Evolutionary conservation across 2,329 filamentous ascomycete species (phyloP).

Genomic region (Neocatenulostroma microsporum): DNA sequence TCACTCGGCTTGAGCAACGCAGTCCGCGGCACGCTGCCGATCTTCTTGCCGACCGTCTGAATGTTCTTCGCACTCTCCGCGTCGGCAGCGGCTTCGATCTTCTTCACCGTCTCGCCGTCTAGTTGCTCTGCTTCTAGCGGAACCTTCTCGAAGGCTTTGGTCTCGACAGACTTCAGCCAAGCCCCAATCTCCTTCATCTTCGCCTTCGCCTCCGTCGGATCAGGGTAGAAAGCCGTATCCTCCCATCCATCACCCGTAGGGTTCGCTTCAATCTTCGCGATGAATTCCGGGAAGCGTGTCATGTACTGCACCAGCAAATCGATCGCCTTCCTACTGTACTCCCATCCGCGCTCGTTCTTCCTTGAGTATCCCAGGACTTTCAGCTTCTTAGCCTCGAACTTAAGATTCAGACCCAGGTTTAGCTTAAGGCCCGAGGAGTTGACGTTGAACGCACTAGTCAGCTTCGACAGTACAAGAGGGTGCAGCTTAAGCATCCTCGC

Average conservation of each 20-base stretch:
- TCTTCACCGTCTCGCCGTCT: slow-evolving; percentile 78
- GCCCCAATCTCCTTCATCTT: slow-evolving; percentile 89
- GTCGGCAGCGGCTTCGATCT: slow-evolving; percentile 71
- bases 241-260: slow-evolving; percentile 76
- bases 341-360: slow-evolving; percentile 81
- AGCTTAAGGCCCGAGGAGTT: slow-evolving; percentile 72
- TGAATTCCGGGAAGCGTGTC: slow-evolving; percentile 89
- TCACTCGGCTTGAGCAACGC: slow-evolving; percentile 89
- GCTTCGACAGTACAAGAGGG: slow-evolving; percentile 83
- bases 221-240: slow-evolving; percentile 79
- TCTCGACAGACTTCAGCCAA: slow-evolving; percentile 88
- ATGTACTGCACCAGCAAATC: slow-evolving; percentile 80
- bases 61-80: slow-evolving; percentile 46
- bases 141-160: slow-evolving; percentile 89
- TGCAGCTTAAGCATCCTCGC: slow-evolving; percentile 75
- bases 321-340: slow-evolving; percentile 82
- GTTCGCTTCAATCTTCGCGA: slow-evolving; percentile 77
- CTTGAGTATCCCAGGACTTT: slow-evolving; percentile 95
- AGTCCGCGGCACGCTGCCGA: slow-evolving; percentile 74
- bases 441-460: slow-evolving; percentile 89
- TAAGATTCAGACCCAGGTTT: slow-evolving; percentile 90
- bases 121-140: slow-evolving; percentile 93
- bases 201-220: slow-evolving; percentile 59
- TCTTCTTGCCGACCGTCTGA: slow-evolving; percentile 50
- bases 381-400: slow-evolving; percentile 90